phyloP scores from a whole-genome alignment of 805 yeast species.

The Kodamaea jinghongensis region DNA sequence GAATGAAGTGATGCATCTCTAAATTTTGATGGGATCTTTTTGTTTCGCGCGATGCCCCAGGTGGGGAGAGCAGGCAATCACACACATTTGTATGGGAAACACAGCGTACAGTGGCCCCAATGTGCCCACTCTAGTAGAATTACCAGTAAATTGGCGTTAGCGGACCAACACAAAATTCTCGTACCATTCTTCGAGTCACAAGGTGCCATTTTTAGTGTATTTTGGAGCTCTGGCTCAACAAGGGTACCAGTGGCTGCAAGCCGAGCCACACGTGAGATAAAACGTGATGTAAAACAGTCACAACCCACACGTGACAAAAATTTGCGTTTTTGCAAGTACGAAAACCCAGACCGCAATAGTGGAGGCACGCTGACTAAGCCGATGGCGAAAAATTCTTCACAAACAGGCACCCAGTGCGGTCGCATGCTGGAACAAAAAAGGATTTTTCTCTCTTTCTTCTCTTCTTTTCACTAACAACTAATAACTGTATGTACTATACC shows the following conservation, averaged over 20 bases:
- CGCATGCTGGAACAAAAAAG: neutral
- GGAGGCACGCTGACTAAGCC: constrained; percentile 2
- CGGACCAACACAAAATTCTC: no score
- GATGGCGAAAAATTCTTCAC: constrained; percentile 1
- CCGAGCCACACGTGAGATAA: neutral
- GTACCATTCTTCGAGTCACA: no score
- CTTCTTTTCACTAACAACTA: constrained; percentile 5
- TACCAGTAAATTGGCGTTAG: no score
- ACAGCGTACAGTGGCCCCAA: no score
- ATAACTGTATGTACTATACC: constrained; percentile 2
- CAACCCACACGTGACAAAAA: constrained; percentile 1
- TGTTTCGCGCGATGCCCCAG: neutral
- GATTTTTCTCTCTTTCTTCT: constrained; percentile 5
- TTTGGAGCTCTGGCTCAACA: no score
- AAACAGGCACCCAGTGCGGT: neutral
- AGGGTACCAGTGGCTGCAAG: no score
- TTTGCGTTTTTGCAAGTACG: neutral
- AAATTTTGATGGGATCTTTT: constrained; percentile 3
- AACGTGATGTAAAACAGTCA: constrained; percentile 5
- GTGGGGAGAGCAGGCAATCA: neutral
- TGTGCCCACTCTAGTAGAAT: no score
- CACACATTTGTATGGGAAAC: neutral
- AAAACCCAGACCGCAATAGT: no score
- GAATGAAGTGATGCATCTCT: constrained; percentile 7
- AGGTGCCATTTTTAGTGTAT: no score